A percentile compares a stretch with the other conserved stretches of the same genome.
Evolutionary conservation across 2,329 filamentous ascomycete genomes (phyloP).

Genomic region (Aspergillus calidoustus): DNA sequence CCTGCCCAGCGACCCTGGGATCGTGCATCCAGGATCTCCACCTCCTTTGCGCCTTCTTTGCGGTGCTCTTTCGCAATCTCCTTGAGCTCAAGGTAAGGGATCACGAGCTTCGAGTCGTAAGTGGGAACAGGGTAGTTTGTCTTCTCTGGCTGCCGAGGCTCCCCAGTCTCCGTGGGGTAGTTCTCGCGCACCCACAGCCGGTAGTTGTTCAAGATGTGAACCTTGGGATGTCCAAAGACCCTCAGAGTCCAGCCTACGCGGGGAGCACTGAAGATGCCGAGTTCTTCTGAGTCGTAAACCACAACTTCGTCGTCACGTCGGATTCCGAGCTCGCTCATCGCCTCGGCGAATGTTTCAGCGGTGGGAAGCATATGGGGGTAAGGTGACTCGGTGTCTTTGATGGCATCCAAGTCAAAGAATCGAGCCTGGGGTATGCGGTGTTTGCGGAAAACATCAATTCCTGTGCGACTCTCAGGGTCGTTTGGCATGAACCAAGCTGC

Average conservation of each 20-base stretch:
- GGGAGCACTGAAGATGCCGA: slow-evolving; percentile 92
- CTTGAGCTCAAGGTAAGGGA: slow-evolving; percentile 80
- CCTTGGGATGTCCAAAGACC: slow-evolving; percentile 84
- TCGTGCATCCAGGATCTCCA: slow-evolving; percentile 89
- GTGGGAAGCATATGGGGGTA: slow-evolving; percentile 97
- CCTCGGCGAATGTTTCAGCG: slow-evolving; percentile 77
- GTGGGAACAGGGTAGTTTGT: slow-evolving; percentile 57
- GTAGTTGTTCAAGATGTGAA: slow-evolving; percentile 96
- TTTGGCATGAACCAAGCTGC: slow-evolving; percentile 97
- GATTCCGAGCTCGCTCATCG: slow-evolving; percentile 89
- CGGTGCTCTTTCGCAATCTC: slow-evolving; percentile 75
- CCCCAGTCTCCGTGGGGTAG: slow-evolving; percentile 78
- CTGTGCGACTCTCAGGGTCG: slow-evolving; percentile 73
- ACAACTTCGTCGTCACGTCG: slow-evolving; percentile 86
- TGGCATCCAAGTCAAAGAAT: slow-evolving; percentile 94
- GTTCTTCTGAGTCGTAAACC: slow-evolving; percentile 88
- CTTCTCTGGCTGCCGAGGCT: slow-evolving; percentile 42
- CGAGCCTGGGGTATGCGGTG: slow-evolving; percentile 85
- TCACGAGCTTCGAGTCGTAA: slow-evolving; percentile 69
- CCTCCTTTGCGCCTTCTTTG: slow-evolving; percentile 79
- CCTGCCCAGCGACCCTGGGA: slow-evolving; percentile 80
- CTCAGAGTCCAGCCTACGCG: slow-evolving; percentile 91
- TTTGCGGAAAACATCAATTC: slow-evolving; percentile 78
- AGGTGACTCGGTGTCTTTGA: slow-evolving; percentile 83
- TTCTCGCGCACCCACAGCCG: slow-evolving; percentile 88